Percentiles rank a stretch among this genome's conserved stretches.
phyloP scores from a whole-genome alignment of 768 basidiomycete species.

The Neoboletus brunneissimus region DNA sequence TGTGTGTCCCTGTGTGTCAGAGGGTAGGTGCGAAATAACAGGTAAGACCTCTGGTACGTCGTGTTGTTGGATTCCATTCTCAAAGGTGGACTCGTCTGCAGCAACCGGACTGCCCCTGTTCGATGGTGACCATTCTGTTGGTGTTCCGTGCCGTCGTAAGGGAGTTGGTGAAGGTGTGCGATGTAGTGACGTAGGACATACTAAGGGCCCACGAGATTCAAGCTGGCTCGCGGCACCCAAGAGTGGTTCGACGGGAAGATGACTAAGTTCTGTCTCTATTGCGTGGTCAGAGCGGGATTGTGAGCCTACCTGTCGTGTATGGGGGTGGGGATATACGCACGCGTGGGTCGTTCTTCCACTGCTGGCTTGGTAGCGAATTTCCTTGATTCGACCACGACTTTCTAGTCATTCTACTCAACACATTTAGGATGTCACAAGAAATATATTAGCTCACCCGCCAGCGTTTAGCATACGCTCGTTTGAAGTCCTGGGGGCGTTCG shows the following conservation, averaged over 20 bases:
- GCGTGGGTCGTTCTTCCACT: neutral
- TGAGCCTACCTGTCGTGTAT: neutral
- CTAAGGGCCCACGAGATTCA: neutral
- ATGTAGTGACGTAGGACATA: neutral
- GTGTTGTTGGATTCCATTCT: neutral
- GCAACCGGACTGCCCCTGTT: slow-evolving; percentile 17
- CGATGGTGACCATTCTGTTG: slow-evolving; percentile 33
- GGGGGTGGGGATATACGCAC: slow-evolving; percentile 9
- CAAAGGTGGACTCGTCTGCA: neutral
- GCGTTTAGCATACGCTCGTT: slow-evolving; percentile 22
- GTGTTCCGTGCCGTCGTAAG: slow-evolving; percentile 22
- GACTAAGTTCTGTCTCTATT: slow-evolving; percentile 11
- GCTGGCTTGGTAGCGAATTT: slow-evolving; percentile 12
- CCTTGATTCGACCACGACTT: slow-evolving; percentile 10
- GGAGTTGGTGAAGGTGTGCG: slow-evolving; percentile 11
- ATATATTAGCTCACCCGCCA: slow-evolving; percentile 21
- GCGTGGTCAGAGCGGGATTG: neutral
- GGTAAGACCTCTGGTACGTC: slow-evolving; percentile 3
- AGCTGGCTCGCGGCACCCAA: neutral
- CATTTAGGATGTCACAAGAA: neutral
- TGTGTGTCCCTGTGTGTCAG: slow-evolving; percentile 16
- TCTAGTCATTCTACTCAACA: slow-evolving; percentile 12
- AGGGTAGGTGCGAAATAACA: neutral
- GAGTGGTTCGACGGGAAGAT: neutral
- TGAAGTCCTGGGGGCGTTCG: slow-evolving; percentile 8